Conservation (phyloP, 2,329 filamentous ascomycete genomes). For the Leptographium procerum region DNA sequence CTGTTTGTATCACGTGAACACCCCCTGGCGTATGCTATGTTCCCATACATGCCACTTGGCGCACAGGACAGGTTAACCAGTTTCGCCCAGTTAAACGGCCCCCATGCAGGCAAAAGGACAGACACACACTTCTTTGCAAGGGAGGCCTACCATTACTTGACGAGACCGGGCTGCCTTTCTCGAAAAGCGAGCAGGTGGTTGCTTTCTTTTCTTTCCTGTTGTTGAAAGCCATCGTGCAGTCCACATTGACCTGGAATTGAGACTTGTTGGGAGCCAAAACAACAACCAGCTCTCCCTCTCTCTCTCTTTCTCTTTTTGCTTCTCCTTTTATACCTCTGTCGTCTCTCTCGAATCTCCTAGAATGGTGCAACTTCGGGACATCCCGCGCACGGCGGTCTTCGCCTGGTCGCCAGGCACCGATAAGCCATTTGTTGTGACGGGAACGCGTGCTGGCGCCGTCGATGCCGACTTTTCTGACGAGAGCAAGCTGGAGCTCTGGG, state of each 20-base stretch:
- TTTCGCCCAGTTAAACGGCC: slow-evolving; percentile 1
- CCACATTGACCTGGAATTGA: not conserved
- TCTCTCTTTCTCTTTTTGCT: not conserved
- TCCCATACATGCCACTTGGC: slow-evolving; percentile 6
- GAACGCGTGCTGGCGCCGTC: slow-evolving; percentile 87
- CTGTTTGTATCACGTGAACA: slow-evolving; percentile 6
- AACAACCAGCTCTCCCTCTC: not conserved
- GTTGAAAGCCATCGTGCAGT: not conserved
- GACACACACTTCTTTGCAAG: slow-evolving; percentile 3
- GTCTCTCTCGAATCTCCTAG: not conserved
- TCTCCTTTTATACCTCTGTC: not conserved
- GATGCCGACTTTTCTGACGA: slow-evolving; percentile 97
- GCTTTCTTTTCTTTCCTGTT: not conserved
- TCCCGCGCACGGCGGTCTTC: slow-evolving; percentile 92
- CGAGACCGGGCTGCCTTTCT: not conserved
- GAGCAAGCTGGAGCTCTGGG: slow-evolving; percentile 93
- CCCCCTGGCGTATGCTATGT: not conserved
- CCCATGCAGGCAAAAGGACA: slow-evolving; percentile 8
- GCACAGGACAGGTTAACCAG: slow-evolving; percentile 11
- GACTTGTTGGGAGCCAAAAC: not conserved
- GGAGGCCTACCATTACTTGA: not conserved
- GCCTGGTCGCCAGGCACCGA: slow-evolving; percentile 82
- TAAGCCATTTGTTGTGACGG: slow-evolving; percentile 77
- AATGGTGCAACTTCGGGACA: slow-evolving; percentile 96
- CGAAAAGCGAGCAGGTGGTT: slow-evolving; percentile 1